A percentile compares a stretch with the other conserved stretches of the same genome.
phyloP scores from a whole-genome alignment of 2,329 filamentous ascomycete species.

The Trichocomaceae sp. region DNA sequence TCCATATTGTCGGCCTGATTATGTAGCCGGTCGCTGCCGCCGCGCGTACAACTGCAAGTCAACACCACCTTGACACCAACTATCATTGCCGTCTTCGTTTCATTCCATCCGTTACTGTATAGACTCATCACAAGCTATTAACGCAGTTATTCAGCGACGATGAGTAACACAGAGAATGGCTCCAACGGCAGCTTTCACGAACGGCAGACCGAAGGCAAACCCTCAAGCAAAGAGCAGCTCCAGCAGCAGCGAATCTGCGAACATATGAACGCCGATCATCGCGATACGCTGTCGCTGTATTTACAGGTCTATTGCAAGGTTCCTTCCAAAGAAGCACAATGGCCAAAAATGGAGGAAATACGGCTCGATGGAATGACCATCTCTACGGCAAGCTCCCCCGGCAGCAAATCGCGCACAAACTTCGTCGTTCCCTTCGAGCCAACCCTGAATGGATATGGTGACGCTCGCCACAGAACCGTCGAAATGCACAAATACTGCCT shows the following conservation, averaged over 20 bases:
- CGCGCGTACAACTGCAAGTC: not conserved
- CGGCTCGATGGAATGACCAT: slow-evolving; percentile 58
- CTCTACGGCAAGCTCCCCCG: slow-evolving; percentile 36
- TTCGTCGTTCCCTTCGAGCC: slow-evolving; percentile 60
- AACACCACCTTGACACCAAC: not conserved
- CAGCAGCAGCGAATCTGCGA: slow-evolving; percentile 59
- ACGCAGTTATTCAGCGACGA: not conserved
- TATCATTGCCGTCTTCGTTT: not conserved
- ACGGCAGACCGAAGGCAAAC: not conserved
- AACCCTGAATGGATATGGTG: slow-evolving; percentile 59
- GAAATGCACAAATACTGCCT: slow-evolving; percentile 62
- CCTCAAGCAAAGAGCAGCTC: slow-evolving; percentile 9
- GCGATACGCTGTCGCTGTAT: slow-evolving; percentile 66
- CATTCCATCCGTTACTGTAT: not conserved
- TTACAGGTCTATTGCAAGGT: slow-evolving; percentile 64
- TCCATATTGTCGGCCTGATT: too few species aligned
- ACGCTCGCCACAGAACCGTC: slow-evolving; percentile 64
- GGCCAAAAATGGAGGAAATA: slow-evolving; percentile 60
- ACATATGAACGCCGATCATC: slow-evolving; percentile 86
- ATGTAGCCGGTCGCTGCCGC: too few species aligned
- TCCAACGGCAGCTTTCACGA: not conserved
- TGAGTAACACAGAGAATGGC: not conserved
- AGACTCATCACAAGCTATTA: too few species aligned
- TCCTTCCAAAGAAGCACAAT: slow-evolving; percentile 49
- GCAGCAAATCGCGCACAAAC: slow-evolving; percentile 23